Conservation (phyloP, 2,329 filamentous ascomycete genomes). For the Cryphonectria naterciae region DNA sequence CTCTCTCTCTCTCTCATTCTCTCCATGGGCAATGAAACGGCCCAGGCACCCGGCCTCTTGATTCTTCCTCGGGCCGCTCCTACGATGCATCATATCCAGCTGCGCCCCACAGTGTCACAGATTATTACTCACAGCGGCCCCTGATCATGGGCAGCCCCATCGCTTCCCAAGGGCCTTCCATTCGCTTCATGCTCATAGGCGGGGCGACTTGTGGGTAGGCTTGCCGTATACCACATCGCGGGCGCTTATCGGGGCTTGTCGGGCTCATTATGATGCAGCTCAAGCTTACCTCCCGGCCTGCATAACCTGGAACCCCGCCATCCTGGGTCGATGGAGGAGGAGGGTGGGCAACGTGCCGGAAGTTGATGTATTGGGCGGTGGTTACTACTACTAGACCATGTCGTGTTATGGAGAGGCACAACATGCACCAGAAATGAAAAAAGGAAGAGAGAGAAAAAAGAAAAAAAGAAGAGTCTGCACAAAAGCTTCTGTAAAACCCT, state of each 20-base stretch:
- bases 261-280: not conserved
- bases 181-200: constrained; percentile 1
- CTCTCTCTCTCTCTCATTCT: not conserved
- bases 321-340: constrained; percentile 5
- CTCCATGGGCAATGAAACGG: not conserved
- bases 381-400: not conserved
- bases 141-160: constrained; percentile 11
- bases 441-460: not conserved
- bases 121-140: constrained; percentile 23
- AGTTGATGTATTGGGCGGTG: constrained; percentile 17
- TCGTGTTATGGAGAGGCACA: constrained; percentile 18
- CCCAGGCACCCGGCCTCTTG: not conserved
- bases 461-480: not conserved
- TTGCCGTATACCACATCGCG: constrained; percentile 17
- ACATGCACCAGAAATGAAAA: not conserved
- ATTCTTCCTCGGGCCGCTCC: constrained; percentile 20
- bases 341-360: constrained; percentile 22
- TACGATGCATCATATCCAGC: constrained; percentile 18
- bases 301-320: constrained; percentile 24
- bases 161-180: constrained; percentile 7
- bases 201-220: not conserved
- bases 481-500: not conserved
- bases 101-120: constrained; percentile 21
- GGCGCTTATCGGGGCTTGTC: constrained; percentile 25
- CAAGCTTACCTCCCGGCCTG: constrained; percentile 13